Evolutionary conservation across 106 monocot species (phyloP), one percentile per base, ranked within the genome.

Genomic region (Dioscorea dumetorum): DNA sequence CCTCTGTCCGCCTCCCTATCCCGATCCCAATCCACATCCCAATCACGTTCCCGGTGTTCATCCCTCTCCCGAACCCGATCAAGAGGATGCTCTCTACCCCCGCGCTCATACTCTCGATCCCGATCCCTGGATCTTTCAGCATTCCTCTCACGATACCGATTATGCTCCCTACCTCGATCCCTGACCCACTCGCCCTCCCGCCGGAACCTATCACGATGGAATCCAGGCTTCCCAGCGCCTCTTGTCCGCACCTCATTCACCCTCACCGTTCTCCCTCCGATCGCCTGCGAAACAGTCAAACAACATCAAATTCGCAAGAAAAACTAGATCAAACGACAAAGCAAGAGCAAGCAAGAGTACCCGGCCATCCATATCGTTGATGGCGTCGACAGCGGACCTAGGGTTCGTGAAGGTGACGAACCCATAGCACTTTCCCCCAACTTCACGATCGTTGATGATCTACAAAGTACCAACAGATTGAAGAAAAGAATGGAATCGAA

Each of bases 371-470:
- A 95, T 95, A 41, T 91, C 86, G 31, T 51, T 67, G 48, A 95
- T 95, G 61, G 95, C 95, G 78, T 88, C 75, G 48, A 76, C 52
- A 70, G 91, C 95, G 58, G 91, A 91, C 53, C 86, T 79, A 32
- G 95, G 91, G 52, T 95, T 91, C 22, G 79, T 86, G 61, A 91
- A 95, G 4, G 95, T 95, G 50, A 95, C 83, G 76, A 95, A 95
- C 19, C 91, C 95, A 80, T 91, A 95, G 72, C 95, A 95, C 73
- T 91, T 95, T 49, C 95, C 95, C 13, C 91, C 91, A 59, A 95
- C 71, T 57, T 77, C 79, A n/a, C 85, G 85, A 70, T 95, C 95
- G 80, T 91, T 88, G 48, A 95, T 82, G 71, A 95, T 88, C 95
- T 95, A 83, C 70, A 80, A 57, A 15, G 48, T 54, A 17, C 16